These are phyloP conservation scores for Paramecium sexaurelia DNA, from an alignment of 73 alveolate species.

Conservation along the genomic window DNA sequence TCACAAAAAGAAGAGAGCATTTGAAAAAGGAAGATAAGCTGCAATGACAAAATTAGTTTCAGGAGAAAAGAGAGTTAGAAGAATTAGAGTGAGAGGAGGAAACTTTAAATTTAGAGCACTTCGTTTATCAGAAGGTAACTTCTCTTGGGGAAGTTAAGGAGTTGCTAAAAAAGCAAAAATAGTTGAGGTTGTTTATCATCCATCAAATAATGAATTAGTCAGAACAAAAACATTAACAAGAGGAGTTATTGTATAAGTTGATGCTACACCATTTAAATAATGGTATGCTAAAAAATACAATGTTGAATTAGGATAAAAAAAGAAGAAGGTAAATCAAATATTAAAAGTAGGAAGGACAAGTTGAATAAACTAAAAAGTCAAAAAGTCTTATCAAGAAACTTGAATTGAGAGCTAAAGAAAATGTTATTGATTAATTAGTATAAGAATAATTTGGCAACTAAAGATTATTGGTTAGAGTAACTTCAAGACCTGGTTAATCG, in stretches of 20 bases:
- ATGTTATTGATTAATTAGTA: constrained; percentile 77
- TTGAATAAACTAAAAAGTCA: constrained; percentile 72
- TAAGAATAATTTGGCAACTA: constrained; percentile 85
- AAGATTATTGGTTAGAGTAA: constrained; percentile 94
- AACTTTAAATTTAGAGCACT: constrained; percentile 93
- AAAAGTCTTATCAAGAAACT: constrained; percentile 75
- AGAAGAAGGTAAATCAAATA: constrained; percentile 44
- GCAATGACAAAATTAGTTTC: constrained; percentile 85
- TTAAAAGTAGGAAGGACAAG: not conserved
- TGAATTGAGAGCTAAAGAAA: constrained; percentile 72
- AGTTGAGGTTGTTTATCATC: constrained; percentile 94
- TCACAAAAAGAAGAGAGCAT: constrained; percentile 98
- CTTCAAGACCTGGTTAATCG: constrained; percentile 98
- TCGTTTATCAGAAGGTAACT: constrained; percentile 93
- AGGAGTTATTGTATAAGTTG: constrained; percentile 94
- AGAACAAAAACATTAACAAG: constrained; percentile 97
- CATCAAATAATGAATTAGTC: constrained; percentile 98
- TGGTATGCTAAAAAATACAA: constrained; percentile 90
- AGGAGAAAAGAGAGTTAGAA: constrained; percentile 68
- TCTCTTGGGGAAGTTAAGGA: constrained; percentile 91
- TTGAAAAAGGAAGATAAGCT: constrained; percentile 95
- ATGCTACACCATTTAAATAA: constrained; percentile 96
- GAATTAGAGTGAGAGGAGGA: constrained; percentile 93
- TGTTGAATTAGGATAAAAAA: constrained; percentile 82
- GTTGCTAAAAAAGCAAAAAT: constrained; percentile 78